phyloP scores from a whole-genome alignment of 1,284 basidiomycete species.

The Paramarasmius palmivorus region DNA sequence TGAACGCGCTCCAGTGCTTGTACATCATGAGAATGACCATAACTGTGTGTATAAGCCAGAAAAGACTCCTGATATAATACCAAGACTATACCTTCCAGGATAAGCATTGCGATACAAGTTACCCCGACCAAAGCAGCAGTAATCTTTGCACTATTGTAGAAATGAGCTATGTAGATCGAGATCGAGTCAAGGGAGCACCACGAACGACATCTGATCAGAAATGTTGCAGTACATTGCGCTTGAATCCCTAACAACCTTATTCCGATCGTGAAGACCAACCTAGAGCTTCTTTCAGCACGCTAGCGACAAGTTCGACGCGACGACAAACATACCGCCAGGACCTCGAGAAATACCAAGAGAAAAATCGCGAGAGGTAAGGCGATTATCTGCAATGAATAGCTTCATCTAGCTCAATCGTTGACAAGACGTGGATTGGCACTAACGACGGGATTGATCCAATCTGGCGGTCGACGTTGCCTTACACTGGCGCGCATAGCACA shows the following conservation, averaged over 20 bases:
- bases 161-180: too few species aligned
- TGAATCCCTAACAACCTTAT: background rate
- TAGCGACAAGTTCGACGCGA: background rate
- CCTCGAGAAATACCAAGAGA: background rate
- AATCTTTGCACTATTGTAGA: too few species aligned
- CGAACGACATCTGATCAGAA: background rate
- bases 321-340: background rate
- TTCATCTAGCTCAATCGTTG: background rate
- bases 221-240: slow-evolving; percentile 3
- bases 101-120: too few species aligned
- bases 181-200: background rate
- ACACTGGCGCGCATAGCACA: background rate
- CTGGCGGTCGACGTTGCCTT: background rate
- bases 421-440: too few species aligned
- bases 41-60: background rate
- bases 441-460: background rate
- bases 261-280: background rate
- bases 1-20: background rate
- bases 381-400: background rate
- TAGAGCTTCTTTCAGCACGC: background rate
- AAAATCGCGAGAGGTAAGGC: background rate
- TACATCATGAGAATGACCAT: background rate
- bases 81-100: background rate
- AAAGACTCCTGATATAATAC: background rate
- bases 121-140: too few species aligned